Evolutionary conservation across 2,329 filamentous ascomycete genomes (phyloP).

Genomic region (Pseudocercospora macadamiae): DNA sequence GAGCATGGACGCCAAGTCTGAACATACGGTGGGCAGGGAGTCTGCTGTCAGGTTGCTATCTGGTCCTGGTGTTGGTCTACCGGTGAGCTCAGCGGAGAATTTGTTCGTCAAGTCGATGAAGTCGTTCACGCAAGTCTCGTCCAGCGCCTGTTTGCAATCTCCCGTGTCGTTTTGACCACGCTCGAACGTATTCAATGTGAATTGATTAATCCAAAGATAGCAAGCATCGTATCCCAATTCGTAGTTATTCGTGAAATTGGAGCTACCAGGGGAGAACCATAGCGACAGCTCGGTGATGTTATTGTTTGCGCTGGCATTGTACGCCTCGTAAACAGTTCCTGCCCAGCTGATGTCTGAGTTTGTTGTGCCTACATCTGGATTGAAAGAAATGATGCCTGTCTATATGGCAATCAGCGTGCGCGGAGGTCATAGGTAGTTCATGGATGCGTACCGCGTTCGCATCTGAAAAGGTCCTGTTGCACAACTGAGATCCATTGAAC

Average conservation of each 20-base stretch:
- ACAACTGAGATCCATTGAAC: slow-evolving; percentile 12
- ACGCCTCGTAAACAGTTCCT: slow-evolving; percentile 14
- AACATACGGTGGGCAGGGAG: slow-evolving; percentile 19
- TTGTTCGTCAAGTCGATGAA: slow-evolving; percentile 6
- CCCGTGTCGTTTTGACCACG: slow-evolving; percentile 18
- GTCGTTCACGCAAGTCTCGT: slow-evolving; percentile 18
- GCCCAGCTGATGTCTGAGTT: slow-evolving; percentile 11
- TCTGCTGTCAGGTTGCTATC: slow-evolving; percentile 14
- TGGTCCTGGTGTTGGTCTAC: slow-evolving; percentile 12
- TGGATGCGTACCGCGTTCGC: slow-evolving; percentile 10
- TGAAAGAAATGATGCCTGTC: slow-evolving; percentile 14
- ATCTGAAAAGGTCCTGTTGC: slow-evolving; percentile 17
- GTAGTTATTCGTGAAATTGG: slow-evolving; percentile 17
- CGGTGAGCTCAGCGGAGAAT: slow-evolving; percentile 6
- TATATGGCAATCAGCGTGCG: neutral
- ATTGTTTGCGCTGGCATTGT: slow-evolving; percentile 1
- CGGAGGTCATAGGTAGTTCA: neutral
- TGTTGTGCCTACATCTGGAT: slow-evolving; percentile 8
- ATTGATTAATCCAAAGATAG: slow-evolving; percentile 12
- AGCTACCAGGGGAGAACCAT: slow-evolving; percentile 16
- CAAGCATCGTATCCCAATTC: slow-evolving; percentile 19
- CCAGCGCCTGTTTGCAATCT: slow-evolving; percentile 14
- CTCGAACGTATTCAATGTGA: slow-evolving; percentile 13
- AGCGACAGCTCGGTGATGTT: slow-evolving; percentile 16
- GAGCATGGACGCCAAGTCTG: slow-evolving; percentile 9